These are phyloP conservation scores for Phaeosphaeriaceae sp. DNA, from an alignment of 2,329 filamentous ascomycete species.

Conservation along the genomic window DNA sequence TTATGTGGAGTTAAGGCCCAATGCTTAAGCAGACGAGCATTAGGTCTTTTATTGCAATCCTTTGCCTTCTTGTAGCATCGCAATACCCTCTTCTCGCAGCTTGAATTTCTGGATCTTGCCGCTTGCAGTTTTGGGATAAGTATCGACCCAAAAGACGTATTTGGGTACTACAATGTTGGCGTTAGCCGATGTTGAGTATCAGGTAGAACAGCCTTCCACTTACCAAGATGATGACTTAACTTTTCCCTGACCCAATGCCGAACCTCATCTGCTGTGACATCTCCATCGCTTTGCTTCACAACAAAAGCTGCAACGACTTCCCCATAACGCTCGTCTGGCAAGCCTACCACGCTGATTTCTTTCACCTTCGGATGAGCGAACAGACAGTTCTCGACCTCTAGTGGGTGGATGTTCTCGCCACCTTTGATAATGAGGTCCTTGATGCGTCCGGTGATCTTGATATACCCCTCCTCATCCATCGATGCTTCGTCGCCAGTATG, in stretches of 20 bases:
- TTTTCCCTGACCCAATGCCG: slow-evolving; percentile 74
- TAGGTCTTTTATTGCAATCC: slow-evolving; percentile 14
- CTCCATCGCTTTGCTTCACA: slow-evolving; percentile 55
- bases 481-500: slow-evolving; percentile 87
- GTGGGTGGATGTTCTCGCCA: slow-evolving; percentile 93
- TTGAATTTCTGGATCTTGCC: slow-evolving; percentile 98
- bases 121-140: slow-evolving; percentile 94
- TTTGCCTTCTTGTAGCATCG: slow-evolving; percentile 29
- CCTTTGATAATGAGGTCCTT: slow-evolving; percentile 96
- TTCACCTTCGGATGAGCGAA: slow-evolving; percentile 73
- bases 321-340: slow-evolving; percentile 82
- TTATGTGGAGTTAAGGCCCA: slow-evolving; percentile 36
- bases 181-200: background rate
- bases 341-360: slow-evolving; percentile 83
- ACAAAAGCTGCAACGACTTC: slow-evolving; percentile 89
- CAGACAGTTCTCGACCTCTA: slow-evolving; percentile 90
- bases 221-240: slow-evolving; percentile 74
- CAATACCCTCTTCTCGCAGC: slow-evolving; percentile 69
- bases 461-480: slow-evolving; percentile 84
- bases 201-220: slow-evolving; percentile 32
- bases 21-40: background rate
- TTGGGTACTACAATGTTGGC: slow-evolving; percentile 68
- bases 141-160: slow-evolving; percentile 83
- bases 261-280: slow-evolving; percentile 65
- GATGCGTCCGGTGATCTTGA: slow-evolving; percentile 87